These are phyloP conservation scores for Quercus phellos DNA, from an alignment of 331 rosid genomes.

Conservation along the genomic window DNA sequence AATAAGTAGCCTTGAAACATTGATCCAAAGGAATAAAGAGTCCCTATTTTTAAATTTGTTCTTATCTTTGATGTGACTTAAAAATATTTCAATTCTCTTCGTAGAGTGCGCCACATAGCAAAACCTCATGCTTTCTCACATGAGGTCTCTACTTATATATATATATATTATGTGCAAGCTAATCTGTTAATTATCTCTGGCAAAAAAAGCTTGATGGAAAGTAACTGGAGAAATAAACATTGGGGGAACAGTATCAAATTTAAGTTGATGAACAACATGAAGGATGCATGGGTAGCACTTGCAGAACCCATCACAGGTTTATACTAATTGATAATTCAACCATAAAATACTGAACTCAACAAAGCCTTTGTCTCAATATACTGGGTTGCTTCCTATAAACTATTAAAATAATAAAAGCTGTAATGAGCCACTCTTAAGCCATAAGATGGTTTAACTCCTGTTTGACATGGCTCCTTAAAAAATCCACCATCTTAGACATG, in stretches of 20 bases:
- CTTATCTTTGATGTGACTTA: too few relatives aligned
- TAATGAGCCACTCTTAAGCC: not conserved
- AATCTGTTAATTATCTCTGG: not conserved
- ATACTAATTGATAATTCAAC: not conserved
- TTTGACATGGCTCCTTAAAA: slow-evolving; percentile 2
- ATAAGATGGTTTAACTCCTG: not conserved
- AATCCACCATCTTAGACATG: not conserved
- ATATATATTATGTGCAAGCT: not conserved
- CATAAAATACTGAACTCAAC: not conserved
- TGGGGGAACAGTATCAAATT: not conserved
- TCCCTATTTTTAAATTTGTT: too few relatives aligned
- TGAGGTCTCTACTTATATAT: too few relatives aligned
- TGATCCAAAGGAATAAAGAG: too few relatives aligned
- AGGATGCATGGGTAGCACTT: not conserved
- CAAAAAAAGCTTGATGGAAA: not conserved
- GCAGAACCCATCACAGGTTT: not conserved
- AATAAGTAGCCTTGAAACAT: too few relatives aligned
- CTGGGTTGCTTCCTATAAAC: not conserved
- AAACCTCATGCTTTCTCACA: too few relatives aligned
- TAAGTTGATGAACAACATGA: not conserved
- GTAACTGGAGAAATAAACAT: not conserved
- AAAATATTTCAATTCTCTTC: too few relatives aligned
- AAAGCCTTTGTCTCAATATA: not conserved
- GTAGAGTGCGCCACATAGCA: too few relatives aligned
- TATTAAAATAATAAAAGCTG: not conserved